Percentiles rank a stretch among this genome's conserved stretches.
phyloP scores from a whole-genome alignment of 1,284 basidiomycete genomes.

The Peniophora sp. region DNA sequence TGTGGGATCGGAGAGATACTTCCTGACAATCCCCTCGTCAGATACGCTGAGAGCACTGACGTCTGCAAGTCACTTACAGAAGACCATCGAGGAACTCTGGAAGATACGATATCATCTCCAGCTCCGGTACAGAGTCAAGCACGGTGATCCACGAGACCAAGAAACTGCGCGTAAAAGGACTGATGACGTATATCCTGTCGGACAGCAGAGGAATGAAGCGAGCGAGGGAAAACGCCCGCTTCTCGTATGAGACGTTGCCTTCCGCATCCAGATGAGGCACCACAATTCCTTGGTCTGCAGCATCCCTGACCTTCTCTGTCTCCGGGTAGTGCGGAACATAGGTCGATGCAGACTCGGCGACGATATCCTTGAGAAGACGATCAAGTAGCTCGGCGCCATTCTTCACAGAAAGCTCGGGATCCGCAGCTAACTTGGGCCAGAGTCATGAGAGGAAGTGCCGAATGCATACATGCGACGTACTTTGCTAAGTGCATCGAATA shows the following conservation, averaged over 20 bases:
- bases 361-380: slow-evolving; percentile 94
- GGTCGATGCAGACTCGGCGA: slow-evolving; percentile 92
- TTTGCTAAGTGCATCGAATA: slow-evolving; percentile 96
- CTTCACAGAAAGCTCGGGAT: slow-evolving; percentile 95
- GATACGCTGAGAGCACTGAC: neutral
- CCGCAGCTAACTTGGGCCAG: slow-evolving; percentile 76
- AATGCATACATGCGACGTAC: slow-evolving; percentile 35
- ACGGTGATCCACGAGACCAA: slow-evolving; percentile 96
- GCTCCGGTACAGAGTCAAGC: slow-evolving; percentile 92
- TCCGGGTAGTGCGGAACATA: slow-evolving; percentile 90
- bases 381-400: slow-evolving; percentile 99
- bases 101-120: slow-evolving; percentile 91
- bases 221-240: slow-evolving; percentile 86
- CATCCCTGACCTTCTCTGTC: slow-evolving; percentile 56
- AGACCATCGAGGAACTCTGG: slow-evolving; percentile 94
- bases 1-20: slow-evolving; percentile 93
- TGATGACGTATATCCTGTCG: slow-evolving; percentile 92
- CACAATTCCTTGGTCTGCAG: slow-evolving; percentile 42
- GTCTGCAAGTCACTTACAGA: slow-evolving; percentile 45
- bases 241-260: slow-evolving; percentile 34
- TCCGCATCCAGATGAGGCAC: slow-evolving; percentile 56
- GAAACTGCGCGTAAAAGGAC: slow-evolving; percentile 94
- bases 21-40: slow-evolving; percentile 38
- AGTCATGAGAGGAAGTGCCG: neutral
- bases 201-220: slow-evolving; percentile 92